Evolutionary conservation across 306 rosid genomes (phyloP).

Genomic region (Lupinus albus): DNA sequence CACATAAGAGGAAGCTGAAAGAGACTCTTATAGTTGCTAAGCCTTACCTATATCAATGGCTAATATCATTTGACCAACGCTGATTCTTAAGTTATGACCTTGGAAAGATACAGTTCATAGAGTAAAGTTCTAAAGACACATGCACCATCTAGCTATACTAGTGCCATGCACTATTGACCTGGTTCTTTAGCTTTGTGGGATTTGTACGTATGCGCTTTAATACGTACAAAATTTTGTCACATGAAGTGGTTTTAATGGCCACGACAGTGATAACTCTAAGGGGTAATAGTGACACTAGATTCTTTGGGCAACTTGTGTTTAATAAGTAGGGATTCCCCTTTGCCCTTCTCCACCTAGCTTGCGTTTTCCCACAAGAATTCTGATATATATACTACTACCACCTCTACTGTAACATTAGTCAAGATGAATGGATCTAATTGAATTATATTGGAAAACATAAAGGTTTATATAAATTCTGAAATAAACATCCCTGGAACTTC

Average conservation of each 20-base stretch:
- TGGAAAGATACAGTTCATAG: slow-evolving; percentile 38
- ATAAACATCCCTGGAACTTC: background rate
- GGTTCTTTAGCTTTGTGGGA: slow-evolving; percentile 3
- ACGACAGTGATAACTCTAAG: slow-evolving; percentile 43
- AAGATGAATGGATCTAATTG: too few species aligned
- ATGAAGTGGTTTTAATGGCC: slow-evolving; percentile 9
- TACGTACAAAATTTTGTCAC: slow-evolving; percentile 40
- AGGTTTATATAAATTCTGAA: too few species aligned
- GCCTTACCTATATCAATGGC: slow-evolving; percentile 31
- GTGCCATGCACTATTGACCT: slow-evolving; percentile 13
- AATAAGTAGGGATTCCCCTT: slow-evolving; percentile 2
- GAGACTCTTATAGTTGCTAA: slow-evolving; percentile 27
- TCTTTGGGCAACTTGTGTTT: slow-evolving; percentile 29
- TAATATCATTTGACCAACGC: slow-evolving; percentile 29
- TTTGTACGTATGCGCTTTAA: slow-evolving; percentile 25
- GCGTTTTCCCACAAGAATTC: too few species aligned
- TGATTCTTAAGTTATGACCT: slow-evolving; percentile 26
- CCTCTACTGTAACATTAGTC: too few species aligned
- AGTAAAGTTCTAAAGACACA: slow-evolving; percentile 5
- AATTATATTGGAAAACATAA: too few species aligned
- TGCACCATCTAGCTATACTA: slow-evolving; percentile 14
- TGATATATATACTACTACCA: too few species aligned
- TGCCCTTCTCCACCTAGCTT: too few species aligned
- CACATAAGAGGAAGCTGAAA: slow-evolving; percentile 33
- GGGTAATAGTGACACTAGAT: slow-evolving; percentile 31